Evolutionary conservation across 1,284 basidiomycete species (phyloP), one percentile per base, ranked within the genome.

Genomic region (Schizopora paradoxa): DNA sequence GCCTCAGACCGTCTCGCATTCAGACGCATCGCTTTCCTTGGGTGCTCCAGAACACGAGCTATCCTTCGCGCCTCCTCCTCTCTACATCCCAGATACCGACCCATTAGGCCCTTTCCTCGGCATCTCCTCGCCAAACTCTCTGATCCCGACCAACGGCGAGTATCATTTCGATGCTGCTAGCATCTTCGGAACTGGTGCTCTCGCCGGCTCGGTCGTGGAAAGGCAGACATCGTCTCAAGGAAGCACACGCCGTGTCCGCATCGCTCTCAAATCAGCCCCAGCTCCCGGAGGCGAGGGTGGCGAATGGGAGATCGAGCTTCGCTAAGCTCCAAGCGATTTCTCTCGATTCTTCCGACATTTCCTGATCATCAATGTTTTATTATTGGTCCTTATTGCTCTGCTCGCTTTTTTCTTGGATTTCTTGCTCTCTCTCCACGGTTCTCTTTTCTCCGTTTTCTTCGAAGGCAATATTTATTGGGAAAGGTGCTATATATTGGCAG

Each of bases 291-390:
- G 72, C 47, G 78, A 82, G 58, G 79, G 77, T 44, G 79, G 81
- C 48, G 81, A 82, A 65, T 82, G 80, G 82, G 80, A 83, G 63
- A 78, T 83, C 43, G 75, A 81, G 60, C 67, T 82, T 23, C 48
- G 39, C 23, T 50, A 26, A 42, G n/a, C n/a, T n/a, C n/a, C n/a
- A n/a, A n/a, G n/a, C n/a, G n/a, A n/a, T n/a, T n/a, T n/a, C n/a
- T n/a, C n/a, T n/a, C n/a, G n/a, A n/a, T n/a, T n/a, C n/a, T n/a
- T n/a, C n/a, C n/a, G n/a, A n/a, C n/a, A n/a, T n/a, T n/a, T n/a
- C n/a, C n/a, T n/a, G n/a, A n/a, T n/a, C n/a, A n/a, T n/a, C n/a
- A n/a, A n/a, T n/a, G n/a, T n/a, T n/a, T n/a, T n/a, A n/a, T n/a
- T n/a, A n/a, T n/a, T n/a, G n/a, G n/a, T n/a, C n/a, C n/a, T n/a